Conservation (phyloP, 371 early-diverging fungal species). For the Sporodiniella umbellata region DNA sequence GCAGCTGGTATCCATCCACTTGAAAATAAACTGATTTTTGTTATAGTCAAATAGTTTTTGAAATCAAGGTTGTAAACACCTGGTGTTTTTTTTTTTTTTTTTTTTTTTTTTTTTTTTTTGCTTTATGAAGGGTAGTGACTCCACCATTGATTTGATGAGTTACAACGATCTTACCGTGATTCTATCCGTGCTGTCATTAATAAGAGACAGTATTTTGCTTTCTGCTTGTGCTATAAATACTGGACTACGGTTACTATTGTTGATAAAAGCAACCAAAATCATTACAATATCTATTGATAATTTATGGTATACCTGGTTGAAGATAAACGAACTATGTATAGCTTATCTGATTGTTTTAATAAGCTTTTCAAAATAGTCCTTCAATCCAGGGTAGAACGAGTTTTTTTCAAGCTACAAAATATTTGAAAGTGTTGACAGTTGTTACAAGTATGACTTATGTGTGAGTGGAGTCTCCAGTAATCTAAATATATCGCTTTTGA, state of each 20-base stretch:
- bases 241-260: conserved; percentile 3
- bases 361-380: conserved; percentile 7
- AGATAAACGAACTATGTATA: conserved; percentile 8
- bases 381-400: conserved; percentile 10
- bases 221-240: conserved; percentile 6
- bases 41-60: conserved; percentile 10
- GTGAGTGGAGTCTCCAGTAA: conserved; percentile 6
- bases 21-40: conserved; percentile 7
- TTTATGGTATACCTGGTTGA: conserved; percentile 6
- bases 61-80: conserved; percentile 7
- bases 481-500: conserved; percentile 5
- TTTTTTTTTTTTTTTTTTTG: conserved; percentile 10
- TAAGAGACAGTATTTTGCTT: conserved; percentile 5
- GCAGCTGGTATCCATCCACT: conserved; percentile 4
- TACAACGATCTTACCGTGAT: conserved; percentile 2
- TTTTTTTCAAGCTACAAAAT: conserved; percentile 9
- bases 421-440: conserved; percentile 5
- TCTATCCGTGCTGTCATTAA: conserved; percentile 4
- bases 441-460: conserved; percentile 10
- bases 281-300: conserved; percentile 3
- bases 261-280: conserved; percentile 5
- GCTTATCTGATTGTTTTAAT: conserved; percentile 8
- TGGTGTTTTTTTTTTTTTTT: conserved; percentile 10
- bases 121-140: conserved; percentile 6
- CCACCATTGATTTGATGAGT: conserved; percentile 9